Evolutionary conservation across 768 basidiomycete genomes (phyloP).

Genomic region (Leucocoprinus leucothites): DNA sequence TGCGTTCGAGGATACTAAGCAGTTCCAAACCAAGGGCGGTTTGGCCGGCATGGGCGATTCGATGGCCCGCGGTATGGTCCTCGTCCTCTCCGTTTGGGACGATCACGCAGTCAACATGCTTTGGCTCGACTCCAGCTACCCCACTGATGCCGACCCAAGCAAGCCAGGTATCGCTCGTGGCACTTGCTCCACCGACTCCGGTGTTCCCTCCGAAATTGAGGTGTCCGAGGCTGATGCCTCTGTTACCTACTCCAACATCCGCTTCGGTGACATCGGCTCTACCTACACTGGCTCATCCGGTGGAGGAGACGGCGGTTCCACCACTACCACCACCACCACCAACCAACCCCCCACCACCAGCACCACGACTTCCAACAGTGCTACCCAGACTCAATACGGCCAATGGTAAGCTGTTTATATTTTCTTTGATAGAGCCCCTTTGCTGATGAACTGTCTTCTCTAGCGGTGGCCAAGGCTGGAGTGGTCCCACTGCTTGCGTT

Average conservation of each 20-base stretch:
- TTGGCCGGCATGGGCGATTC: slow-evolving; percentile 16
- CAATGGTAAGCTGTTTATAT: neutral
- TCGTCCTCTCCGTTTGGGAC: slow-evolving; percentile 32
- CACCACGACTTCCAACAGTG: neutral
- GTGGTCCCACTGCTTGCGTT: slow-evolving; percentile 11
- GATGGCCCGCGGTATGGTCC: slow-evolving; percentile 31
- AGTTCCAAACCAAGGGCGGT: slow-evolving; percentile 18
- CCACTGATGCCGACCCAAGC: slow-evolving; percentile 16
- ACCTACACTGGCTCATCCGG: neutral
- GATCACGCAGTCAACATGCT: slow-evolving; percentile 33
- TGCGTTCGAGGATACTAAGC: slow-evolving; percentile 17
- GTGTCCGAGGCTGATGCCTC: slow-evolving; percentile 11
- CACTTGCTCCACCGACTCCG: slow-evolving; percentile 18
- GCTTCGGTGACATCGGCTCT: slow-evolving; percentile 18
- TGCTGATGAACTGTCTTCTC: neutral
- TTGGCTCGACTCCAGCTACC: slow-evolving; percentile 40
- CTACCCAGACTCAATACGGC: neutral
- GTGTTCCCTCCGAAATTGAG: slow-evolving; percentile 16
- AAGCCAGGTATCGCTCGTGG: slow-evolving; percentile 20
- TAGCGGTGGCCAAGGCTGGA: slow-evolving; percentile 16
- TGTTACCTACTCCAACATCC: slow-evolving; percentile 22
- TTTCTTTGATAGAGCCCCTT: neutral
- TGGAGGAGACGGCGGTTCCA: neutral
- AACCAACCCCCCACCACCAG: neutral
- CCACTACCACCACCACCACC: neutral